Conservation (phyloP, 148 eudicot genomes). For the Simmondsia chinensis region DNA sequence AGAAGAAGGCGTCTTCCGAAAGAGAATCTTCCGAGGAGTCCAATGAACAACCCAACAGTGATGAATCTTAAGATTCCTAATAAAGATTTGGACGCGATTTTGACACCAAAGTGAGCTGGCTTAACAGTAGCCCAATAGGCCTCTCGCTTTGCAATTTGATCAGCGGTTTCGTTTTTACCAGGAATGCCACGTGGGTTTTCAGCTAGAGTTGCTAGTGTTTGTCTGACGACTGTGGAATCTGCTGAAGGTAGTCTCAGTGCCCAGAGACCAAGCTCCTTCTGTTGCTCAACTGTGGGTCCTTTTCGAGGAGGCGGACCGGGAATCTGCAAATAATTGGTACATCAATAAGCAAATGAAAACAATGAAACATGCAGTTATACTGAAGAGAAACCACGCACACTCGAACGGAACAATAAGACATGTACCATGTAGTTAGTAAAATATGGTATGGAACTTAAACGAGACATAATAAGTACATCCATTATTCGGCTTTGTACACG, state of each 20-base stretch:
- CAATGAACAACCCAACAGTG: slow-evolving; percentile 44
- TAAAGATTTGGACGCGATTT: slow-evolving; percentile 52
- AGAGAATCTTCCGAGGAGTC: slow-evolving; percentile 39
- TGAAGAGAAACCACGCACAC: neutral
- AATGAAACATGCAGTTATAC: neutral
- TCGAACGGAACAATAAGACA: neutral
- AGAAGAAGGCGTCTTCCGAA: slow-evolving; percentile 76
- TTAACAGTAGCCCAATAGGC: slow-evolving; percentile 68
- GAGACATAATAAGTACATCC: too few species aligned
- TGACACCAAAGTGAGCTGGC: slow-evolving; percentile 88
- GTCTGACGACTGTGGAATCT: slow-evolving; percentile 68
- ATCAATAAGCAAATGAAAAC: neutral
- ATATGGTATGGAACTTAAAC: too few species aligned
- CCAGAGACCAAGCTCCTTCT: slow-evolving; percentile 69
- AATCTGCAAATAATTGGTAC: slow-evolving; percentile 32
- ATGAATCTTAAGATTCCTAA: slow-evolving; percentile 38
- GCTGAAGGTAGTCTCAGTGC: slow-evolving; percentile 82
- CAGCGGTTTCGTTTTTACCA: slow-evolving; percentile 54
- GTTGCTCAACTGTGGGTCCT: slow-evolving; percentile 65
- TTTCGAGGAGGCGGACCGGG: slow-evolving; percentile 67
- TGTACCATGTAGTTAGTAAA: too few species aligned
- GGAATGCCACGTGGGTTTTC: slow-evolving; percentile 66
- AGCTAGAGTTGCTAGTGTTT: slow-evolving; percentile 47
- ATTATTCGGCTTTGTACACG: too few species aligned
- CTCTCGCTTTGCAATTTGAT: slow-evolving; percentile 41